phyloP scores from a whole-genome alignment of 2,329 filamentous ascomycete species.

The Monilinia fructigena region DNA sequence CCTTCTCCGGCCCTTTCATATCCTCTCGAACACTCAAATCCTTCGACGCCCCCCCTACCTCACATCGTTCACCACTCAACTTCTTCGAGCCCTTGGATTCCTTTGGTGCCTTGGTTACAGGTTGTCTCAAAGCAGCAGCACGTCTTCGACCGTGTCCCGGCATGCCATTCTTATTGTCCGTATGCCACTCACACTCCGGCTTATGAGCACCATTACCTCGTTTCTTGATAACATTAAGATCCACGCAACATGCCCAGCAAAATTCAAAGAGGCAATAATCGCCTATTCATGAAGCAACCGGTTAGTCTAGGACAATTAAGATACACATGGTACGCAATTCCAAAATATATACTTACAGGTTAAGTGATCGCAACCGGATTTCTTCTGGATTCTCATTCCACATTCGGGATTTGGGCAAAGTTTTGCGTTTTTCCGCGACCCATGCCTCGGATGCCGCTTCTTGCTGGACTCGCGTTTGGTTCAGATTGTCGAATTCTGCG shows the following conservation, averaged over 20 bases:
- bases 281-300: not conserved
- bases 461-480: not conserved
- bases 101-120: not conserved
- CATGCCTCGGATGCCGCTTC: conserved; percentile 13
- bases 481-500: not conserved
- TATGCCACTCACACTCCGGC: not conserved
- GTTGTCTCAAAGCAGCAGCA: not conserved
- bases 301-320: not conserved
- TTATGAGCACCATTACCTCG: not conserved
- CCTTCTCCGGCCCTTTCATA: not conserved
- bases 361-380: not conserved
- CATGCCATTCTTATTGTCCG: not conserved
- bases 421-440: not conserved
- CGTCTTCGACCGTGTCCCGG: conserved; percentile 5
- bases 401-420: conserved; percentile 10
- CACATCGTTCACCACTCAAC: not conserved
- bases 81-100: not conserved
- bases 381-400: conserved; percentile 8
- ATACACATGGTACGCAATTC: not conserved
- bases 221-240: not conserved
- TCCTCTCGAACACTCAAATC: not conserved
- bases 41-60: not conserved
- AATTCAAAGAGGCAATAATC: conserved; percentile 6
- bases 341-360: not conserved
- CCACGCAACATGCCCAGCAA: not conserved